Evolutionary conservation across 345 rosid genomes (phyloP).

Genomic region (Raphanus sativus): DNA sequence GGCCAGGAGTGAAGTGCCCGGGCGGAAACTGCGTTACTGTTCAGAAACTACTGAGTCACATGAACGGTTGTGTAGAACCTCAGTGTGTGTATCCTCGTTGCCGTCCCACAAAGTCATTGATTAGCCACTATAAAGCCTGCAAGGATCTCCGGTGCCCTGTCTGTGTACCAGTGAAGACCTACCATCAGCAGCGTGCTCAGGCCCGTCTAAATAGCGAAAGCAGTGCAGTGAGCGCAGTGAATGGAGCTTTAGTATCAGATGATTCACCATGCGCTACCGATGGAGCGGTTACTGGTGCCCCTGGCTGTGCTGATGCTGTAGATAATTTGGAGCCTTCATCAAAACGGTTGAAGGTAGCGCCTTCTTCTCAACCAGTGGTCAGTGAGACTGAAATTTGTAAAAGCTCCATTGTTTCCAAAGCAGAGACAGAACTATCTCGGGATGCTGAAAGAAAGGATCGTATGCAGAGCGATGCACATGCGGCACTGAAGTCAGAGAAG

Average conservation of each 20-base stretch:
- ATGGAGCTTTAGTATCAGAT: slow-evolving; percentile 46
- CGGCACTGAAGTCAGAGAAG: slow-evolving; percentile 53
- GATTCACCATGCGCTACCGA: slow-evolving; percentile 46
- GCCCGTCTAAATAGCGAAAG: slow-evolving; percentile 46
- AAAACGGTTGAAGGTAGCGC: slow-evolving; percentile 86
- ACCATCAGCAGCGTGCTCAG: slow-evolving; percentile 48
- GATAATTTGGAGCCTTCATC: slow-evolving; percentile 65
- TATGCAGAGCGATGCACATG: slow-evolving; percentile 34
- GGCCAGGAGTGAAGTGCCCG: slow-evolving; percentile 84
- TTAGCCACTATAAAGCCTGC: slow-evolving; percentile 67
- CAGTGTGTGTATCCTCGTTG: slow-evolving; percentile 81
- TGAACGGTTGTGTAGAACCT: slow-evolving; percentile 59
- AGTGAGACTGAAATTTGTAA: slow-evolving; percentile 48
- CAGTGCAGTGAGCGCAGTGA: slow-evolving; percentile 38
- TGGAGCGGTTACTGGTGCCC: slow-evolving; percentile 43
- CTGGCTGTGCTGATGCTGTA: slow-evolving; percentile 44
- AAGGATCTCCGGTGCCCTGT: slow-evolving; percentile 73
- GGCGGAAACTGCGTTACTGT: slow-evolving; percentile 57
- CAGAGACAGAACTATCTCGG: slow-evolving; percentile 44
- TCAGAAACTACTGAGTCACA: slow-evolving; percentile 69
- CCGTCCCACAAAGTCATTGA: slow-evolving; percentile 62
- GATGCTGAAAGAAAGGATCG: slow-evolving; percentile 53
- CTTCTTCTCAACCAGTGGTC: slow-evolving; percentile 48
- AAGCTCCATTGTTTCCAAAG: slow-evolving; percentile 38
- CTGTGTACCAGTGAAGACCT: slow-evolving; percentile 76